These are phyloP conservation scores for Eimeria necatrix DNA, from an alignment of 169 alveolate genomes.

Conservation along the genomic window DNA sequence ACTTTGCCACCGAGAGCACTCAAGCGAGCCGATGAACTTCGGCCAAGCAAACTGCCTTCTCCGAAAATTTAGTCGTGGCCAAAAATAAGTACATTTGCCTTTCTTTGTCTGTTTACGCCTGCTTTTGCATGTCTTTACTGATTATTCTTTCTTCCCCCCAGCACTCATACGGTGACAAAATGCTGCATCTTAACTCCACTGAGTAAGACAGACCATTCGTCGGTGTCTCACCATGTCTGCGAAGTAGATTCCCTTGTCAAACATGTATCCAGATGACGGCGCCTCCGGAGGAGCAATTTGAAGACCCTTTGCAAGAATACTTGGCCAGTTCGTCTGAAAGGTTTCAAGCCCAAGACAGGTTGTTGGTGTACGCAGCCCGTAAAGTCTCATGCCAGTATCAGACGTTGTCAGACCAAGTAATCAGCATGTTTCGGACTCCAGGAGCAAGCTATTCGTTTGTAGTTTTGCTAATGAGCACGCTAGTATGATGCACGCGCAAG, in stretches of 20 bases:
- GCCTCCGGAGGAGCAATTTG: conserved; percentile 97
- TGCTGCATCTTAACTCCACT: too few species aligned
- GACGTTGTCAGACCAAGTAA: not conserved
- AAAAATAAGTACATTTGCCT: too few species aligned
- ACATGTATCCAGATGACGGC: conserved; percentile 95
- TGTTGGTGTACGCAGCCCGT: not conserved
- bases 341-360: not conserved
- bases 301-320: conserved; percentile 93
- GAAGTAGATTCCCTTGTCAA: conserved; percentile 96
- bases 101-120: too few species aligned
- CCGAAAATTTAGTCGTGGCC: too few species aligned
- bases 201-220: too few species aligned
- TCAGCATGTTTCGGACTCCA: not conserved
- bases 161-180: too few species aligned
- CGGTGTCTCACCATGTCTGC: conserved; percentile 91
- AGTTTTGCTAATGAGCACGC: not conserved
- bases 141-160: too few species aligned
- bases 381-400: not conserved
- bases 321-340: conserved; percentile 90
- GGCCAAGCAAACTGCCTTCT: too few species aligned
- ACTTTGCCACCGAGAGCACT: too few species aligned
- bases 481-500: not conserved
- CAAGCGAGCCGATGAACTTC: too few species aligned
- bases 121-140: too few species aligned
- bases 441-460: not conserved